These are phyloP conservation scores for Magnaporthales sp. DNA, from an alignment of 2,329 filamentous ascomycete species.

Conservation along the genomic window DNA sequence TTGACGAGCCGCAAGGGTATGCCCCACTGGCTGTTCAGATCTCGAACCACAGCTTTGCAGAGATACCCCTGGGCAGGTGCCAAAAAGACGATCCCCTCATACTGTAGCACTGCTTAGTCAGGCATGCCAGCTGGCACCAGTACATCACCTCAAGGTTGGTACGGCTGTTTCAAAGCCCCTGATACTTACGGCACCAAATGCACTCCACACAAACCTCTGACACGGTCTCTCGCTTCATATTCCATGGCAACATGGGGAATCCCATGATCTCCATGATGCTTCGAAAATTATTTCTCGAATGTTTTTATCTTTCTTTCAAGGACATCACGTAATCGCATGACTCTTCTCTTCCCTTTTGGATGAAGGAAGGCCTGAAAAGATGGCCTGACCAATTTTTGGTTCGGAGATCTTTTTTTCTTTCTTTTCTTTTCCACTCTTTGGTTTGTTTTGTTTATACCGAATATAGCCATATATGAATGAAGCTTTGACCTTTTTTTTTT, in stretches of 20 bases:
- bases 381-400: not conserved
- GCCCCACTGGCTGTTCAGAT: not conserved
- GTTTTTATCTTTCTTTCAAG: not conserved
- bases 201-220: constrained; percentile 10
- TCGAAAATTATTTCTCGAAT: not conserved
- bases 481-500: too few species aligned
- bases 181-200: constrained; percentile 6
- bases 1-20: not conserved
- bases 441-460: too few species aligned
- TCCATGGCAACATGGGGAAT: not conserved
- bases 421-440: not conserved
- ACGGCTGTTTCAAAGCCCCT: constrained; percentile 10
- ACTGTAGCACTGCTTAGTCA: not conserved
- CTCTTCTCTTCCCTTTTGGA: too few species aligned
- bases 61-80: not conserved
- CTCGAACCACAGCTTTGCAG: not conserved
- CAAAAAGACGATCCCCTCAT: not conserved
- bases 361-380: not conserved
- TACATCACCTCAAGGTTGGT: not conserved
- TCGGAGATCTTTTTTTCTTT: not conserved
- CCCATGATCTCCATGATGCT: not conserved
- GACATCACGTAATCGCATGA: not conserved
- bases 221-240: constrained; percentile 4
- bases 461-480: too few species aligned
- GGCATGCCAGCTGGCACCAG: not conserved